phyloP scores from a whole-genome alignment of 768 basidiomycete species.

The Hygrocybe coccinea region DNA sequence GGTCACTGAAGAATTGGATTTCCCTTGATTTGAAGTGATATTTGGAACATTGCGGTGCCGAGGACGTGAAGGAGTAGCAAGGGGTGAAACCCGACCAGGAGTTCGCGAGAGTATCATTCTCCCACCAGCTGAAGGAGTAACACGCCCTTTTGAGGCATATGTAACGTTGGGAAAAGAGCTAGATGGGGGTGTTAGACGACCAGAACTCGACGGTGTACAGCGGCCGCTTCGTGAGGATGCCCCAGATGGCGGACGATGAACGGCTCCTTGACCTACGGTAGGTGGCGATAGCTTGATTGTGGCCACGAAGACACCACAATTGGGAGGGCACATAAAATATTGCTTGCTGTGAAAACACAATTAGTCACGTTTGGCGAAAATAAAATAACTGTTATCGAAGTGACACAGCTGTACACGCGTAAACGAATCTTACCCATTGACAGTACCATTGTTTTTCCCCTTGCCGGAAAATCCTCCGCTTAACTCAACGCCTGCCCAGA shows the following conservation, averaged over 20 bases:
- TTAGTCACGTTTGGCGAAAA: not conserved
- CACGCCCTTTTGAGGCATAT: slow-evolving; percentile 23
- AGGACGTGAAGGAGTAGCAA: slow-evolving; percentile 33
- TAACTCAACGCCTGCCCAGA: slow-evolving; percentile 93
- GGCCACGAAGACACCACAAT: slow-evolving; percentile 89
- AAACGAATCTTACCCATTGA: slow-evolving; percentile 67
- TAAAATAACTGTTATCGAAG: not conserved
- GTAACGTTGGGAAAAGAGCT: slow-evolving; percentile 26
- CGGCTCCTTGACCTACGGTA: slow-evolving; percentile 53
- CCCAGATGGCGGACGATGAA: slow-evolving; percentile 68
- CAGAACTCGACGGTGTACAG: slow-evolving; percentile 52
- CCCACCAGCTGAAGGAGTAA: slow-evolving; percentile 29
- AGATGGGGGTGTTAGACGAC: slow-evolving; percentile 49
- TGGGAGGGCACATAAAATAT: slow-evolving; percentile 81
- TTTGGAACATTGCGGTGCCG: slow-evolving; percentile 28
- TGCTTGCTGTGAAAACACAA: slow-evolving; percentile 45
- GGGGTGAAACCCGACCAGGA: slow-evolving; percentile 39
- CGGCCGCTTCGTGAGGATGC: slow-evolving; percentile 66
- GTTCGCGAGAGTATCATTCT: slow-evolving; percentile 27
- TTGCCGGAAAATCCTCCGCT: slow-evolving; percentile 79
- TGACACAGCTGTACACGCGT: not conserved
- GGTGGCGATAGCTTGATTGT: slow-evolving; percentile 74
- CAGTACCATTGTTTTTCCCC: slow-evolving; percentile 93
- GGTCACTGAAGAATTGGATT: slow-evolving; percentile 32
- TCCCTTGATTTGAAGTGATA: slow-evolving; percentile 26